Evolutionary conservation across 2,329 filamentous ascomycete genomes (phyloP).

Genomic region (Xylaria multiplex): DNA sequence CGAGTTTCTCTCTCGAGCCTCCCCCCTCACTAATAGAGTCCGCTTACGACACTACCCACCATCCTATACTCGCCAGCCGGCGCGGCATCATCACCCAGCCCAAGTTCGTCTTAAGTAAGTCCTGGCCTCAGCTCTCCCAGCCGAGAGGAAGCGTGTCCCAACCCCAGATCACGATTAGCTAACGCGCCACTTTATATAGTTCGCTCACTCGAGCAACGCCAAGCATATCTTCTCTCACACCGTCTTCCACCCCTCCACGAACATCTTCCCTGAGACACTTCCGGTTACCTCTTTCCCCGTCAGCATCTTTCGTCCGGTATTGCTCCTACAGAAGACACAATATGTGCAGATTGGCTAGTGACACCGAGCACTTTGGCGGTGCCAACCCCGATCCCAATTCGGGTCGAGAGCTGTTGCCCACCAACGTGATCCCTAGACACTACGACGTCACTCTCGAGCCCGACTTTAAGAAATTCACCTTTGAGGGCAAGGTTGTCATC

Average conservation of each 20-base stretch:
- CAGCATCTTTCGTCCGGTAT: constrained; percentile 51
- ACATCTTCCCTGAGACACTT: constrained; percentile 27
- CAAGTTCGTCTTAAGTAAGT: constrained; percentile 37
- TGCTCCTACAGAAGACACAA: constrained; percentile 78
- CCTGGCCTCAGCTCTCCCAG: constrained; percentile 17
- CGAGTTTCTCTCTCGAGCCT: constrained; percentile 43
- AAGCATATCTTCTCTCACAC: constrained; percentile 36
- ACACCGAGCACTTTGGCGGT: constrained; percentile 63
- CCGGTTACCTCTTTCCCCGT: constrained; percentile 36
- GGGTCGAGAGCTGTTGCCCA: constrained; percentile 82
- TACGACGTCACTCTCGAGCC: constrained; percentile 94
- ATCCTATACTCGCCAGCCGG: constrained; percentile 33
- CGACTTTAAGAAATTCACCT: constrained; percentile 87
- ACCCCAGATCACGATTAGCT: constrained; percentile 18
- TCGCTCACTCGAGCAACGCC: constrained; percentile 26
- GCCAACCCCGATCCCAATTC: constrained; percentile 66
- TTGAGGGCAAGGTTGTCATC: constrained; percentile 84
- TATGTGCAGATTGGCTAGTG: constrained; percentile 75
- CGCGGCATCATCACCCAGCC: constrained; percentile 38
- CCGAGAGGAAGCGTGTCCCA: constrained; percentile 5
- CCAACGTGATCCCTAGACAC: constrained; percentile 90
- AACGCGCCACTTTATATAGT: constrained; percentile 31
- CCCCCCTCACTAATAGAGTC: constrained; percentile 37
- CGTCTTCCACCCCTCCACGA: constrained; percentile 30
- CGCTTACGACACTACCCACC: constrained; percentile 38